Evolutionary conservation across 2,329 filamentous ascomycete species (phyloP), one percentile per base, ranked within the genome.

Genomic region (Exophiala spinifera): DNA sequence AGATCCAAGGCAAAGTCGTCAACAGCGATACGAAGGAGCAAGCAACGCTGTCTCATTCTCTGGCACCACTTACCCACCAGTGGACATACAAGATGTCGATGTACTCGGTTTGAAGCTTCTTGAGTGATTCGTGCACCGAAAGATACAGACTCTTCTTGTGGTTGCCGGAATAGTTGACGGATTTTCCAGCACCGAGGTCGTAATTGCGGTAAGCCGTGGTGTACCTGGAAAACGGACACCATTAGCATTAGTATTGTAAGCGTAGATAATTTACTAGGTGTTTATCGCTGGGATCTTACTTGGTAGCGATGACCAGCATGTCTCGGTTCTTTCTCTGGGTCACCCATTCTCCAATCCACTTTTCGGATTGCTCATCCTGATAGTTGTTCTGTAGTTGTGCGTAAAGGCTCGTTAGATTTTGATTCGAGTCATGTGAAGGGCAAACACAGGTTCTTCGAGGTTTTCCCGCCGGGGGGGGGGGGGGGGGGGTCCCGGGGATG

Each of bases 221-320:
- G 67, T 77, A 87, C 65, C 89, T 89, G 50, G 83, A n/a, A n/a
- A 23, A 28, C 17, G 14, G 11, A 21, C 15, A 13, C 1, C 15
- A n/a, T 42, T 5, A 42, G 39, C n/a, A n/a, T n/a, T n/a, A n/a
- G n/a, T n/a, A n/a, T n/a, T n/a, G n/a, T n/a, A n/a, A n/a, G n/a
- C n/a, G n/a, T n/a, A n/a, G n/a, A n/a, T n/a, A n/a, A n/a, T n/a
- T n/a, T n/a, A n/a, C n/a, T n/a, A n/a, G n/a, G n/a, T n/a, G n/a
- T n/a, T n/a, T n/a, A n/a, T n/a, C n/a, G n/a, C n/a, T n/a, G n/a
- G n/a, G n/a, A 33, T 25, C 52, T 66, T 77, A 87, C 66, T 89
- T 89, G 52, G 85, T 88, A 1, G 86, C 84, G 50, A 89, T 74
- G 14, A 89, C 84, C 69, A 89, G 80, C 65, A 87, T 75, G 61